Conservation (phyloP, 257 asterid genomes). For the Lantana camara region DNA sequence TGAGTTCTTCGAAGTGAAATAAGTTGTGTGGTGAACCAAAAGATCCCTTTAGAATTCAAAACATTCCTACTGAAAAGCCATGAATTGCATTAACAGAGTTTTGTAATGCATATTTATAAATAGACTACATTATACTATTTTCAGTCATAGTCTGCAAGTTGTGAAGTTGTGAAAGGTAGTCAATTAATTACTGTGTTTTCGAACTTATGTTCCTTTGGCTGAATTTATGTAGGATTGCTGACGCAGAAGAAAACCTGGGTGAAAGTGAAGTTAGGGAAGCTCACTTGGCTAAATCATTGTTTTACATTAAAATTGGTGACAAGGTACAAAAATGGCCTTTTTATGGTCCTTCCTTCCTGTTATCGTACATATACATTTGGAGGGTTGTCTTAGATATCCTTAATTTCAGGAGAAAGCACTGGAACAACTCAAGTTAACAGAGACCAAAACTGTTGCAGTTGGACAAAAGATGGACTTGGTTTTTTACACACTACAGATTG, state of each 20-base stretch:
- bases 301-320: slow-evolving; percentile 63
- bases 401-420: slow-evolving; percentile 68
- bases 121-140: not conserved
- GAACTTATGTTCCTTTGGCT: slow-evolving; percentile 20
- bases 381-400: not conserved
- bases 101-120: not conserved
- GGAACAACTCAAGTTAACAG: slow-evolving; percentile 77
- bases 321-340: slow-evolving; percentile 37
- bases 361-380: not conserved
- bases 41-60: not conserved
- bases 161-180: not conserved
- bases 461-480: slow-evolving; percentile 91
- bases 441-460: slow-evolving; percentile 81
- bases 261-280: slow-evolving; percentile 92
- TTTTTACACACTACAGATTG: slow-evolving; percentile 63
- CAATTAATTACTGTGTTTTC: not conserved
- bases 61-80: not conserved
- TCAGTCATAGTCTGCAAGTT: not conserved
- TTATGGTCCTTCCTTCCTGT: not conserved
- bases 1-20: not conserved
- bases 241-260: slow-evolving; percentile 85
- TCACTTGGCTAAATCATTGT: slow-evolving; percentile 73
- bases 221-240: slow-evolving; percentile 60
- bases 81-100: no score
- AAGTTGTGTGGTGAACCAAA: not conserved